phyloP scores from a whole-genome alignment of 2,329 filamentous ascomycete genomes.

The Geosmithia flava region DNA sequence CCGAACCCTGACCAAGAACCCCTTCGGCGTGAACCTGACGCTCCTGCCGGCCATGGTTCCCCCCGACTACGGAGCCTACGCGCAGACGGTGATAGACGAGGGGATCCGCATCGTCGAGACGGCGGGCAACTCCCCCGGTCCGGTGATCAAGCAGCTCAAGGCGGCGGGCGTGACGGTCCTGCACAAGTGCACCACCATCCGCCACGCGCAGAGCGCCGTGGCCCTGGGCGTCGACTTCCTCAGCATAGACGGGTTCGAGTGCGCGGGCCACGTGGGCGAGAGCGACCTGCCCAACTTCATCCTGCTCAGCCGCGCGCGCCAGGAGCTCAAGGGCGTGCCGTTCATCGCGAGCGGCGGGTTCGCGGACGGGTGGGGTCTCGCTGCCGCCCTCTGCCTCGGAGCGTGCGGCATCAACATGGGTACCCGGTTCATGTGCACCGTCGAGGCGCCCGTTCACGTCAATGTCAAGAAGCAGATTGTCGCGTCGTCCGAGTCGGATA shows the following conservation, averaged over 20 bases:
- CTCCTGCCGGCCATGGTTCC: constrained; percentile 81
- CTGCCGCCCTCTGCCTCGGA: constrained; percentile 78
- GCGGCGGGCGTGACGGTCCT: constrained; percentile 65
- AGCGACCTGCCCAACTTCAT: constrained; percentile 85
- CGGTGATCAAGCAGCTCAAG: constrained; percentile 84
- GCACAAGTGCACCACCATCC: constrained; percentile 96
- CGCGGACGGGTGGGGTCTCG: constrained; percentile 85
- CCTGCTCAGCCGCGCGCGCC: constrained; percentile 71
- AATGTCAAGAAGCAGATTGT: constrained; percentile 95
- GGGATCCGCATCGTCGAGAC: constrained; percentile 87
- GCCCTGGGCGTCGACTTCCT: constrained; percentile 96
- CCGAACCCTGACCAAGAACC: constrained; percentile 62
- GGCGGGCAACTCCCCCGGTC: constrained; percentile 76
- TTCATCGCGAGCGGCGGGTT: constrained; percentile 97
- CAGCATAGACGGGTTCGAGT: constrained; percentile 96
- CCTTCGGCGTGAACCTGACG: constrained; percentile 92
- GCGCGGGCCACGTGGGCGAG: constrained; percentile 81
- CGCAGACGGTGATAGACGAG: constrained; percentile 86
- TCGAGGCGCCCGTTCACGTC: constrained; percentile 81
- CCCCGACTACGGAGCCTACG: constrained; percentile 86
- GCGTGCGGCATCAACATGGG: constrained; percentile 98
- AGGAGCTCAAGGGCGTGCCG: constrained; percentile 62
- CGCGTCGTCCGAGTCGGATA: constrained; percentile 78
- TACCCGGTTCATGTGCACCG: constrained; percentile 92
- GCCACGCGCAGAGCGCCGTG: constrained; percentile 80